Evolutionary conservation across 129 eudicot species (phyloP).

Genomic region (Artemisia tridentata): DNA sequence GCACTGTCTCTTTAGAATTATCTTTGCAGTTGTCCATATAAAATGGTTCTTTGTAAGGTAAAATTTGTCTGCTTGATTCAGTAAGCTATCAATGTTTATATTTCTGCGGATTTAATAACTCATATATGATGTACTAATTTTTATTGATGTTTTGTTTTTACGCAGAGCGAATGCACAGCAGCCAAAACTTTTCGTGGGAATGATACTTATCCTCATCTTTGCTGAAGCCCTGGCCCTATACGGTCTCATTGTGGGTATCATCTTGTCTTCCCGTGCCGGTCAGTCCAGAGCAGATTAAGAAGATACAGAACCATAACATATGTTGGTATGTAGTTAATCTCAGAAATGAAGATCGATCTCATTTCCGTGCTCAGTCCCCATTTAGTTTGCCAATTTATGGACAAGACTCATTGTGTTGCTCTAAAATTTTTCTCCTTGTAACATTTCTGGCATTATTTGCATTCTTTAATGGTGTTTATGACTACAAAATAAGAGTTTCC

Average conservation of each 20-base stretch:
- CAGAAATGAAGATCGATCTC: constrained; percentile 20
- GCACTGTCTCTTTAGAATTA: no score
- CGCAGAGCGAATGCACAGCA: constrained; percentile 71
- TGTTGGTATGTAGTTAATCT: constrained; percentile 29
- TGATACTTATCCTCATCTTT: constrained; percentile 67
- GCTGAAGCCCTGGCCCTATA: constrained; percentile 70
- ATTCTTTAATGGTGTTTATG: constrained; percentile 31
- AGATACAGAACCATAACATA: constrained; percentile 10
- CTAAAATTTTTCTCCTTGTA: background rate
- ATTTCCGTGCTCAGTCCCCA: constrained; percentile 16
- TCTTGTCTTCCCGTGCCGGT: constrained; percentile 73
- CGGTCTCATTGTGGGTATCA: constrained; percentile 69
- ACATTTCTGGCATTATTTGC: constrained; percentile 31
- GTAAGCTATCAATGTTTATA: no score
- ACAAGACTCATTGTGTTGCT: constrained; percentile 21
- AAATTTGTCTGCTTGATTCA: no score
- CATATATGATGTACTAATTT: no score
- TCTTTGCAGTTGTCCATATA: no score
- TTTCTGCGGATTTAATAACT: no score
- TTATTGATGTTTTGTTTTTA: background rate
- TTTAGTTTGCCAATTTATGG: constrained; percentile 23
- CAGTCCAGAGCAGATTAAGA: constrained; percentile 70
- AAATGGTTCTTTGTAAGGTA: no score
- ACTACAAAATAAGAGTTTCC: constrained; percentile 28
- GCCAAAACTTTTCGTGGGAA: constrained; percentile 72